Base-by-base conservation (phyloP, 192 early-diverging fungal genomes). In the Diversispora eburnea region DNA sequence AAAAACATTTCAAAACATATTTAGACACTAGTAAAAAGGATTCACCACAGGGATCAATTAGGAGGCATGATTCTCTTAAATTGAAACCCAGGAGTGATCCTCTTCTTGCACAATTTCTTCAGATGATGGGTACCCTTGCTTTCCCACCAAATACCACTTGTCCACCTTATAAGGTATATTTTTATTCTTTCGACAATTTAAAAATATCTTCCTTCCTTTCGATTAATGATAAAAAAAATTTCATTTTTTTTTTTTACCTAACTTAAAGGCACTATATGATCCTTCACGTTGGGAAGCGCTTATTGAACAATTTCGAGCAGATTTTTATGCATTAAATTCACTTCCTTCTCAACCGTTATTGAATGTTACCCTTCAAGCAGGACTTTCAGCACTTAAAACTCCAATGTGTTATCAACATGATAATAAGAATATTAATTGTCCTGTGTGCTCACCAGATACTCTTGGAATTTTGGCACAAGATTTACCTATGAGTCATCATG, bases 331-430 rank as follows among this genome's bases (percentile, higher is more conserved):
- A 13, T 83, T 99, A 56, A 91, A 95, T 79, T 89, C 86, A 47
- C 91, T 98, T n/a, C 90, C 97, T 0, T 77, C 88, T 0, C 91
- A 94, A 73, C 91, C 98, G 12, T 83, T 93, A 15, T 81, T 99
- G n/a, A 85, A 86, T 47, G 87, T 96, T 49, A 90, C 92, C 3
- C 84, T 99, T 47, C 95, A 99, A 72, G 93, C 96, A n/a, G 98
- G 98, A 9, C 83, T 99, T 17, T 90, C 95, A 9, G 96, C 96
- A 5, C 84, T 99, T 55, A 98, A 98, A 76, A 97, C 95, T 0
- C 88, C 89, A 10, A 84, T 89, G 65, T 98, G 96, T 77, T 87
- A 87, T 70, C 84, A 94, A 61, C 74, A 80, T 0, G 87, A 89
- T 0, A 88, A 96, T 77, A 83, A 84, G 51, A 96, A 94, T 78